A percentile compares a stretch with the other conserved stretches of the same genome.
phyloP scores from a whole-genome alignment of 2,329 filamentous ascomycete species.

The Alternaria alternata region DNA sequence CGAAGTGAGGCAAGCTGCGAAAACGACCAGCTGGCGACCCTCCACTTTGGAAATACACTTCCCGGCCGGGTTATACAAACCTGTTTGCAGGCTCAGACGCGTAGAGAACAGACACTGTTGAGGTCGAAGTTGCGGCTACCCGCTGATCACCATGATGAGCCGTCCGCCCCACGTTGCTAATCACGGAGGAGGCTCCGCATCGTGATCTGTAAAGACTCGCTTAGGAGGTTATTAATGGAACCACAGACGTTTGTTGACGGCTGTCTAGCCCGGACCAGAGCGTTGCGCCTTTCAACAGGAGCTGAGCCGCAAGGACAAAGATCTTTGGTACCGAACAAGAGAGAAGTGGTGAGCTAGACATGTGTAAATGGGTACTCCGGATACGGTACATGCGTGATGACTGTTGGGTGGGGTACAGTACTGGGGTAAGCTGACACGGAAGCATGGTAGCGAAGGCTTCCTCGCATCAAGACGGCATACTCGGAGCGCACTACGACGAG shows the following conservation, averaged over 20 bases:
- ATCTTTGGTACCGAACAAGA: neutral
- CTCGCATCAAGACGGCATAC: slow-evolving; percentile 18
- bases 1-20: neutral
- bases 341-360: neutral
- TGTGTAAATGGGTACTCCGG: slow-evolving; percentile 1
- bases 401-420: slow-evolving; percentile 9
- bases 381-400: slow-evolving; percentile 7
- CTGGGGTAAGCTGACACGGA: slow-evolving; percentile 10
- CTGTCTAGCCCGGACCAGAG: neutral
- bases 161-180: slow-evolving; percentile 18
- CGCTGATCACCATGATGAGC: slow-evolving; percentile 20
- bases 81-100: neutral
- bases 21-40: neutral
- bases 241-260: slow-evolving; percentile 16
- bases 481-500: slow-evolving; percentile 7
- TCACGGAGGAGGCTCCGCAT: slow-evolving; percentile 16
- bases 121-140: slow-evolving; percentile 11
- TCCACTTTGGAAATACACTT: slow-evolving; percentile 1
- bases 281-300: slow-evolving; percentile 9
- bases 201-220: slow-evolving; percentile 16
- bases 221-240: slow-evolving; percentile 17
- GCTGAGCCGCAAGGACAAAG: slow-evolving; percentile 1
- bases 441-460: slow-evolving; percentile 11
- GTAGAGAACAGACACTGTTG: slow-evolving; percentile 11
- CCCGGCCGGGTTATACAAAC: neutral